Evolutionary conservation across 2,329 filamentous ascomycete species (phyloP), one percentile per base, ranked within the genome.

Genomic region (Coniochaeta hoffmannii): DNA sequence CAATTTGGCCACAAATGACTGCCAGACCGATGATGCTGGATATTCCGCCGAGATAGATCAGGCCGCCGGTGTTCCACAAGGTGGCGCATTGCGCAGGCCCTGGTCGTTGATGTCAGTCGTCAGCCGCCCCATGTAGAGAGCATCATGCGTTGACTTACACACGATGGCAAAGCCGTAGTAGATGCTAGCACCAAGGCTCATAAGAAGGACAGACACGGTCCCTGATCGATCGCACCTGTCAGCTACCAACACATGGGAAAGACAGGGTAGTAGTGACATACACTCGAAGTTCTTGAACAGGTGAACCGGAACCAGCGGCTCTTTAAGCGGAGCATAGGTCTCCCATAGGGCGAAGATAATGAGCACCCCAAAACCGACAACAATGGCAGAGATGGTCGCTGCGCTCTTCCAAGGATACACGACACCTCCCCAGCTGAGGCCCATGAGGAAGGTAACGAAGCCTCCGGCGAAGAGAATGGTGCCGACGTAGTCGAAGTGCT

Each of bases 401-500:
- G 73, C 68, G 68, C 71, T 64, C 72, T 74, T 54, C 76, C 76
- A 64, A 1, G 64, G 58, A 51, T 66, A 64, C 17, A 58, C 55
- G 15, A 54, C 50, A 14, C 66, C 62, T 24, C 77, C 77, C 76
- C 76, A 79, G 60, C 76, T 75, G 56, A 79, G 64, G 4, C 74
- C 77, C 22, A 76, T 70, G 57, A 79, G 63, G 61, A 80, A 76
- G 1, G 77, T 50, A 22, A 77, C 69, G 58, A 78, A 65, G 15
- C 76, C 76, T n/a, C 63, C 63, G 46, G 76, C 73, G 58, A 76
- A 76, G 26, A 80, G 63, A 28, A 73, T 68, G 2, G 76, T 70
- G 44, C 78, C 78, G 4, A 79, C 63, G 57, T 73, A 79, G 62
- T 81, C 78, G 55, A 81, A 58, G 31, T 61, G 26, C 34, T 53